phyloP scores from a whole-genome alignment of 2,329 filamentous ascomycete genomes.

The Stagonosporopsis tanaceti region DNA sequence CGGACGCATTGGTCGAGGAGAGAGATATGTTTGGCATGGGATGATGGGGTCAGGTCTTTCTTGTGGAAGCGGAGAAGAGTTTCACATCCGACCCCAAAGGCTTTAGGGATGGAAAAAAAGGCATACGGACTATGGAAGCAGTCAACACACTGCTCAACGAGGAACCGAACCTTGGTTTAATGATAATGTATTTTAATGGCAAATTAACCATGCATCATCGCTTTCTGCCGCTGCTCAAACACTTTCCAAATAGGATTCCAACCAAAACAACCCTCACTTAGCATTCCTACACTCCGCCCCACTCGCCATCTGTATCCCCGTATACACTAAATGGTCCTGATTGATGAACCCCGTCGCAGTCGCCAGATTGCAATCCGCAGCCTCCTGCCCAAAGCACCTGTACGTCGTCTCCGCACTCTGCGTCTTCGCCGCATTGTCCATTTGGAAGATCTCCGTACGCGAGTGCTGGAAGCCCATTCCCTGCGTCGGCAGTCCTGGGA shows the following conservation, averaged over 20 bases:
- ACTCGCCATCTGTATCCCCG: conserved; percentile 21
- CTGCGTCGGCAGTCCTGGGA: conserved; percentile 69
- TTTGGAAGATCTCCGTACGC: conserved; percentile 68
- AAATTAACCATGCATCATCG: neutral
- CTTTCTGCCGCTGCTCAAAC: neutral
- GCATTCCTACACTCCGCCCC: conserved; percentile 4
- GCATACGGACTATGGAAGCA: too few relatives aligned
- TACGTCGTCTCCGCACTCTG: conserved; percentile 21
- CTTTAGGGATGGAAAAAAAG: neutral
- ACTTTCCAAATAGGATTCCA: neutral
- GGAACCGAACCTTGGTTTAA: neutral
- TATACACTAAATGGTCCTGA: conserved; percentile 24
- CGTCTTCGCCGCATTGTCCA: conserved; percentile 12
- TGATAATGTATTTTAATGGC: neutral
- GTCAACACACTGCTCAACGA: neutral
- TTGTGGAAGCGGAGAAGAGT: neutral
- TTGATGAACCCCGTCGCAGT: conserved; percentile 20
- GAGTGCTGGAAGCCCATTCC: conserved; percentile 69
- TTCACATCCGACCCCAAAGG: neutral
- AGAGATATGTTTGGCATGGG: neutral
- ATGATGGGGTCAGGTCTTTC: neutral
- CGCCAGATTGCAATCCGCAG: conserved; percentile 20
- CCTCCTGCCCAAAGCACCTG: conserved; percentile 28
- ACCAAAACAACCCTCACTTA: neutral
- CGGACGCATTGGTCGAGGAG: neutral